Conservation (phyloP, 1,284 basidiomycete genomes). For the Gomphus bonarii region DNA sequence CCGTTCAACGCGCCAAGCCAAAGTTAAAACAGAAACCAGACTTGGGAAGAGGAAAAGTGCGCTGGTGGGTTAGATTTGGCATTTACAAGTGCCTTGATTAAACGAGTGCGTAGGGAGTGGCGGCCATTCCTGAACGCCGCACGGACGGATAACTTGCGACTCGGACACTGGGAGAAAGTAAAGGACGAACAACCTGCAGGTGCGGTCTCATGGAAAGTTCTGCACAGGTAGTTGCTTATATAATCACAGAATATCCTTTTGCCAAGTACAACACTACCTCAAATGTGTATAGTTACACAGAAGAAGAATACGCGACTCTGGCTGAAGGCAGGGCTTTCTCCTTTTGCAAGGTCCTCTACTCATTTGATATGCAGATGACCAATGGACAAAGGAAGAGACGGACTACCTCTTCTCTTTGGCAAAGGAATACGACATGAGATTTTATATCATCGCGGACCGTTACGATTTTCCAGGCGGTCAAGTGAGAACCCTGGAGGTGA, state of each 20-base stretch:
- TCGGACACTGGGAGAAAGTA: constrained; percentile 65
- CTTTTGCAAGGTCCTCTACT: neutral
- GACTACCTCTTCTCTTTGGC: constrained; percentile 85
- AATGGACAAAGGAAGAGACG: constrained; percentile 94
- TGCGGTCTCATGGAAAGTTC: constrained; percentile 20
- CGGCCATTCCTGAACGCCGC: constrained; percentile 59
- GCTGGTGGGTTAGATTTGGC: constrained; percentile 38
- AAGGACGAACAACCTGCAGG: constrained; percentile 42
- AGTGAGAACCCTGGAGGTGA: constrained; percentile 60
- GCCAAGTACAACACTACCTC: constrained; percentile 71
- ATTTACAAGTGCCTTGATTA: neutral
- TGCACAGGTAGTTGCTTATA: neutral
- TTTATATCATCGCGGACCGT: constrained; percentile 86
- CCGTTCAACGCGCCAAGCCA: constrained; percentile 60
- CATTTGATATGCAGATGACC: constrained; percentile 41
- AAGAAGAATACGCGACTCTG: constrained; percentile 82
- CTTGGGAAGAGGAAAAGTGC: constrained; percentile 47
- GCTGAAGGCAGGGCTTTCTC: constrained; percentile 50
- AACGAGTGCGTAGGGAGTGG: constrained; percentile 53
- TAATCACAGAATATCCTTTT: constrained; percentile 56
- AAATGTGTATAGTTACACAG: constrained; percentile 72
- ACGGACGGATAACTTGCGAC: constrained; percentile 45
- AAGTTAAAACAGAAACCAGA: constrained; percentile 82
- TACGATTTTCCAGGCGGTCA: constrained; percentile 62
- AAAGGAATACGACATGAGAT: constrained; percentile 79